Evolutionary conservation across 2,329 filamentous ascomycete genomes (phyloP).

Genomic region (Ophiosphaerella korrae): DNA sequence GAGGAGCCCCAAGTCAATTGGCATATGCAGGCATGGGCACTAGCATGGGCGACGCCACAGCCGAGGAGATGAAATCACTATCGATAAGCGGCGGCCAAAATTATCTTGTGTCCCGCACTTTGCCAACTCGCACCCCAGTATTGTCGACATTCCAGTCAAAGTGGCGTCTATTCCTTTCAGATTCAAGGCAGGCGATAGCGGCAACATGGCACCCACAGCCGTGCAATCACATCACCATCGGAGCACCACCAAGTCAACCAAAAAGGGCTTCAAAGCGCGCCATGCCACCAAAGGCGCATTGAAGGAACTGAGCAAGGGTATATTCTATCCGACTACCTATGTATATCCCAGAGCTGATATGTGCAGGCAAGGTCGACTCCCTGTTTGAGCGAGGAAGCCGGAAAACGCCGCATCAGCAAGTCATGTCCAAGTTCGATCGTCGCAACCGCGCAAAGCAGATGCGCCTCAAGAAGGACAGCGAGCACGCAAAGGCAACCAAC

Average conservation of each 20-base stretch:
- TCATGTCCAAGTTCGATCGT: conserved; percentile 96
- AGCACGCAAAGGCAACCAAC: conserved; percentile 77
- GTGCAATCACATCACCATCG: conserved; percentile 77
- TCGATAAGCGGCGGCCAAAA: conserved; percentile 26
- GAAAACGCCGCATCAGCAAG: conserved; percentile 91
- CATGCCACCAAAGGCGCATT: conserved; percentile 87
- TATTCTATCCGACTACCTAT: conserved; percentile 1
- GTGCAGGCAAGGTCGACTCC: conserved; percentile 73
- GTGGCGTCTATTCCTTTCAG: conserved; percentile 67
- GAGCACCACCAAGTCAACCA: conserved; percentile 83
- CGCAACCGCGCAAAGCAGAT: conserved; percentile 94
- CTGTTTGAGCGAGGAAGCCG: conserved; percentile 70
- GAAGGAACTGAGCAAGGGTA: conserved; percentile 85
- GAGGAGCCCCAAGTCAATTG: not conserved
- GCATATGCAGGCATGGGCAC: not conserved
- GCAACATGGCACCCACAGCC: conserved; percentile 71
- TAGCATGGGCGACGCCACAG: conserved; percentile 20
- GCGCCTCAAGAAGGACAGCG: conserved; percentile 80
- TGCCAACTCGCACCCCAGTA: conserved; percentile 12
- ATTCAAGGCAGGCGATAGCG: conserved; percentile 76
- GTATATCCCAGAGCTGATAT: conserved; percentile 15
- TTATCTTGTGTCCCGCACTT: conserved; percentile 30
- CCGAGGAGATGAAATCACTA: conserved; percentile 20
- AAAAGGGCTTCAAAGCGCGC: conserved; percentile 92
- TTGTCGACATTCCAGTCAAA: conserved; percentile 26